These are phyloP conservation scores for Tuber indicum DNA, from an alignment of 495 filamentous ascomycete genomes.

Conservation along the genomic window DNA sequence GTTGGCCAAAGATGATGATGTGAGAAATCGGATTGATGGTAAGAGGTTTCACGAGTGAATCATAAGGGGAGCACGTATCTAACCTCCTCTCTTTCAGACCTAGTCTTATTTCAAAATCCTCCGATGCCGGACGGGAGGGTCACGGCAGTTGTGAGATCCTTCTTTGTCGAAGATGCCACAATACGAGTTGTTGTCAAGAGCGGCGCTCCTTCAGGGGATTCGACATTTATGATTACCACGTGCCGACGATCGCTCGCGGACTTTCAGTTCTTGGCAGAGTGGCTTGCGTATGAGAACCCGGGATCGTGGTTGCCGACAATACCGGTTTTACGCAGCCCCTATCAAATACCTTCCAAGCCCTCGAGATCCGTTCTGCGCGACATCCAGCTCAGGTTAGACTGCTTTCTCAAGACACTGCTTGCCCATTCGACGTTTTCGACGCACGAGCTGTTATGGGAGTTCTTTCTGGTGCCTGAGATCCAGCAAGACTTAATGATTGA, in stretches of 20 bases:
- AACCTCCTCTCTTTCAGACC: conserved; percentile 48
- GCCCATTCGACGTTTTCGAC: conserved; percentile 89
- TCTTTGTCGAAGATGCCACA: conserved; percentile 94
- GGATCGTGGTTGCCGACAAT: conserved; percentile 88
- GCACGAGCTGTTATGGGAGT: conserved; percentile 98
- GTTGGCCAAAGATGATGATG: conserved; percentile 95
- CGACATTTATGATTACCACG: conserved; percentile 83
- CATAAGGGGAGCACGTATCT: neutral
- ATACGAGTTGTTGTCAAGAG: conserved; percentile 92
- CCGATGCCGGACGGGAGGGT: conserved; percentile 69
- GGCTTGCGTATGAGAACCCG: conserved; percentile 86
- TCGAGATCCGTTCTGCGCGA: conserved; percentile 80
- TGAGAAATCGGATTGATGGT: conserved; percentile 83
- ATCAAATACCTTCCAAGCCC: conserved; percentile 85
- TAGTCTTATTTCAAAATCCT: conserved; percentile 71
- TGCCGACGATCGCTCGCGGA: conserved; percentile 83
- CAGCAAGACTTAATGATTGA: conserved; percentile 85
- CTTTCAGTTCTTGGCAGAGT: conserved; percentile 82
- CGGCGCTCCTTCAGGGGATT: conserved; percentile 60
- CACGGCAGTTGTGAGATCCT: conserved; percentile 91
- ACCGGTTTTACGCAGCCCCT: conserved; percentile 72
- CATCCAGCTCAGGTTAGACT: conserved; percentile 78
- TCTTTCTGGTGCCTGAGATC: conserved; percentile 93
- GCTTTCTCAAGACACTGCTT: conserved; percentile 77
- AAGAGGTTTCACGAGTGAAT: neutral